Conservation (phyloP, 2,329 filamentous ascomycete species). For the Coniochaeta prunicola region DNA sequence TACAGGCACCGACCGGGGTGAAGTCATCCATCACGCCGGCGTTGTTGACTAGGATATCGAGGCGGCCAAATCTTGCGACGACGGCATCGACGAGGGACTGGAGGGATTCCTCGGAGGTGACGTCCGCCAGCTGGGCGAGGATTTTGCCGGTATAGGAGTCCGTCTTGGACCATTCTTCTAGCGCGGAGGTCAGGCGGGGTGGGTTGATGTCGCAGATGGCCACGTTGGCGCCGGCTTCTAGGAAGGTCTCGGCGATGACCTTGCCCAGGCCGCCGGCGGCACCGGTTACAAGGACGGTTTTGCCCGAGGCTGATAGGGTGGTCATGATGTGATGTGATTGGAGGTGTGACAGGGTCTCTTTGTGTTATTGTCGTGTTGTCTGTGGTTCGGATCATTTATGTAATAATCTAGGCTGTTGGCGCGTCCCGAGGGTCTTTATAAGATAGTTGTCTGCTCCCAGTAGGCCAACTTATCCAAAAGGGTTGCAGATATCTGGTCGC, state of each 20-base stretch:
- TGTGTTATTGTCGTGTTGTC: not conserved
- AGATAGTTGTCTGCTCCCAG: not conserved
- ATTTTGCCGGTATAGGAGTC: conserved; percentile 16
- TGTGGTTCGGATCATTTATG: not conserved
- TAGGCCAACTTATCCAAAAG: not conserved
- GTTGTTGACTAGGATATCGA: conserved; percentile 53
- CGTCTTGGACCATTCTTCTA: conserved; percentile 15
- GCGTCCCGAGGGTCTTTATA: not conserved
- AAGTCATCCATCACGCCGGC: conserved; percentile 52
- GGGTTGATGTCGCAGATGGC: conserved; percentile 24
- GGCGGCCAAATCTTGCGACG: conserved; percentile 20
- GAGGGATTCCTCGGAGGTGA: conserved; percentile 23
- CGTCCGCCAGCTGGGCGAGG: conserved; percentile 19
- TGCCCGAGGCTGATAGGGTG: conserved; percentile 10
- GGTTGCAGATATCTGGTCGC: not conserved
- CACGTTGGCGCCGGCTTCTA: conserved; percentile 24
- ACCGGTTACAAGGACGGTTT: conserved; percentile 23
- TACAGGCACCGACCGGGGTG: conserved; percentile 39
- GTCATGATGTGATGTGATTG: conserved; percentile 9
- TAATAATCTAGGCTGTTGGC: too few species aligned
- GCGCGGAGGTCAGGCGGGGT: conserved; percentile 16
- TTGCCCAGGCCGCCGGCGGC: conserved; percentile 26
- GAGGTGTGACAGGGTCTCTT: not conserved
- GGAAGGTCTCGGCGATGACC: conserved; percentile 21
- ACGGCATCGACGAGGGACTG: conserved; percentile 19